phyloP scores from a whole-genome alignment of 352 stramenopile species.

The Pythium phragmitis region DNA sequence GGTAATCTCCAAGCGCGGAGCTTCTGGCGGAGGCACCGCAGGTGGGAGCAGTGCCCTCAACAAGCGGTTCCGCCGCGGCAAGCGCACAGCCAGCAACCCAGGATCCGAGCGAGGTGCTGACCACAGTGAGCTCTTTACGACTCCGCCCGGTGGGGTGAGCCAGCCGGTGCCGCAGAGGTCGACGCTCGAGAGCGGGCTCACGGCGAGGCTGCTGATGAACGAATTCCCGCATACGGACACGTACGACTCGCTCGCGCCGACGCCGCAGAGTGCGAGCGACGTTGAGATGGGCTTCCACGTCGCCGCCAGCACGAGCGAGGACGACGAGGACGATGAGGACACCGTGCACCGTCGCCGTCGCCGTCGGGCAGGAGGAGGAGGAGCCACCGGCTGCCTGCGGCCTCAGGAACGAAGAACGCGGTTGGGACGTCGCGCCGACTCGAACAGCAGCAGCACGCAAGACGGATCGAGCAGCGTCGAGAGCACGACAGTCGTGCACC shows the following conservation, averaged over 20 bases:
- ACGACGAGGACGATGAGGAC: constrained; percentile 7
- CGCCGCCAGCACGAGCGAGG: constrained; percentile 19
- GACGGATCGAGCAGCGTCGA: constrained; percentile 24
- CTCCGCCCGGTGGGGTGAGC: constrained; percentile 9
- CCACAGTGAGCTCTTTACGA: constrained; percentile 5
- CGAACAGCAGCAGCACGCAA: constrained; percentile 21
- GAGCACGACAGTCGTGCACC: constrained; percentile 15
- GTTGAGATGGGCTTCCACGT: constrained; percentile 28
- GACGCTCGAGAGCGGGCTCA: constrained; percentile 18
- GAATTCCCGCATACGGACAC: constrained; percentile 24
- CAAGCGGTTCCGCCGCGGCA: constrained; percentile 48
- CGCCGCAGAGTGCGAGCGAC: constrained; percentile 20
- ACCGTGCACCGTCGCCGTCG: background rate
- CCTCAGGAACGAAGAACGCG: background rate
- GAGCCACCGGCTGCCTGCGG: background rate
- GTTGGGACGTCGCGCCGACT: constrained; percentile 1
- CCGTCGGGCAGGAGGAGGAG: background rate
- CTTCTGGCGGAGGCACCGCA: background rate
- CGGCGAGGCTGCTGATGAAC: constrained; percentile 26
- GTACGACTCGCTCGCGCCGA: constrained; percentile 16
- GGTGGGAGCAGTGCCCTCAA: constrained; percentile 6
- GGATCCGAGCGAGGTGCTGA: no score
- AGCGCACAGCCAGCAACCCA: constrained; percentile 15
- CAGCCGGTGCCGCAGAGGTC: background rate
- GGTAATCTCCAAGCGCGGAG: constrained; percentile 21